A percentile compares a stretch with the other conserved stretches of the same genome.
Conservation (phyloP, 2,329 filamentous ascomycete species). For the Colletotrichum tropicale region DNA sequence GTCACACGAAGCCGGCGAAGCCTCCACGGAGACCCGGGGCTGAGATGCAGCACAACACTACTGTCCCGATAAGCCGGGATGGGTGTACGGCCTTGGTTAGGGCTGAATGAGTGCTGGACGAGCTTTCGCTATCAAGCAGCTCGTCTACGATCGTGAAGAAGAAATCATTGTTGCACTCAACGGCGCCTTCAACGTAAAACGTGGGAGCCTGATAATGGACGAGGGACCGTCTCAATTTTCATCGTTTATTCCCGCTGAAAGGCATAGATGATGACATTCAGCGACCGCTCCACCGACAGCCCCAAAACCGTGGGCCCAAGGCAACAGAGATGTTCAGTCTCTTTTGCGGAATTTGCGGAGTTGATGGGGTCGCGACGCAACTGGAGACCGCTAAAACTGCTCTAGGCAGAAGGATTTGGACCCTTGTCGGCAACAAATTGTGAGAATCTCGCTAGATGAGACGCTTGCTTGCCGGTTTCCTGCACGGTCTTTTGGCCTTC, state of each 20-base stretch:
- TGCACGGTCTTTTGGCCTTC: background rate
- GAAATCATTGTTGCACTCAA: background rate
- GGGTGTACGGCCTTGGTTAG: background rate
- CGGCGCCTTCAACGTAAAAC: background rate
- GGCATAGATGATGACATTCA: background rate
- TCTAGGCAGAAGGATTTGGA: background rate
- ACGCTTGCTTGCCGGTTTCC: background rate
- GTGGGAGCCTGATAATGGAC: background rate
- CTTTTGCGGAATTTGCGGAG: background rate
- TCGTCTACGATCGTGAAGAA: background rate
- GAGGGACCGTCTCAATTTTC: background rate
- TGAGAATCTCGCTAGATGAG: background rate
- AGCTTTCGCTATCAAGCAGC: background rate
- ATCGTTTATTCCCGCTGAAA: background rate
- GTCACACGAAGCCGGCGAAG: background rate
- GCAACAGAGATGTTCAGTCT: background rate
- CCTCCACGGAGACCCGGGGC: background rate
- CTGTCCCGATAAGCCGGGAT: background rate
- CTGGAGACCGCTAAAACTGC: background rate
- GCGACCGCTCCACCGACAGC: background rate
- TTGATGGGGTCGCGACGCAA: background rate
- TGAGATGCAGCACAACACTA: background rate
- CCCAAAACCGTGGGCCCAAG: background rate
- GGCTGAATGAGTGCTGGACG: background rate
- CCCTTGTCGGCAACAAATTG: background rate